Base-by-base conservation (phyloP, 257 asterid species). In the Gynochthodes officinalis region DNA sequence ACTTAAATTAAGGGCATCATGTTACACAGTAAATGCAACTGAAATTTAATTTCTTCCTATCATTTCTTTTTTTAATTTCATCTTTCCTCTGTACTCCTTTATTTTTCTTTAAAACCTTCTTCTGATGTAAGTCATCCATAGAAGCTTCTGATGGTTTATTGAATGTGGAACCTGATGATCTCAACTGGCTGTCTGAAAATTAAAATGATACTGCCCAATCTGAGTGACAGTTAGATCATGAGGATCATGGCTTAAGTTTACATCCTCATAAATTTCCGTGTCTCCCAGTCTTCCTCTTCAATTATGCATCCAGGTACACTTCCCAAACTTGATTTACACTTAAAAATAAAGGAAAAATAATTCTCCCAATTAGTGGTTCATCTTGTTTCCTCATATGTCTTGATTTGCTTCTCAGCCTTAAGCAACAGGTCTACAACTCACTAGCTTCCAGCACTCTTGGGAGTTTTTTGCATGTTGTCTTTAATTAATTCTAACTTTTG, bases 381-480 rank as follows among this genome's bases (percentile, higher is more conserved):
- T 43, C 58, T 44, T 21, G 28, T 37, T 33, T 14, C 4, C 64
- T 9, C 39, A 40, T 30, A 23, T 37, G 14, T 54, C 37, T 62
- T 49, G 11, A n/a, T 16, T 40, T 5, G 13, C 52, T 59, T 59
- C n/a, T 59, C 48, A 12, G 2, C 57, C 40, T 16, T 11, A 21
- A 8, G 8, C 40, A 37, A 8, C 25, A 33, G 42, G 40, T 23
- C 7, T 32, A 18, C 4, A 16, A n/a, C 28, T 23, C 0, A 23
- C 60, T 4, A 23, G 4, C 50, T 33, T 42, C 13, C 49, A 30
- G 37, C 19, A 19, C 73, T 39, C 50, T 53, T 50, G 64, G 33
- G 37, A 50, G 61, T 1, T 19, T 66, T 65, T 64, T 66, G 67
- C 64, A 54, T 53, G 70, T 18, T 73, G 14, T 52, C 62, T 37